Conservation (phyloP, 257 asterid genomes). For the Solanum pennellii region DNA sequence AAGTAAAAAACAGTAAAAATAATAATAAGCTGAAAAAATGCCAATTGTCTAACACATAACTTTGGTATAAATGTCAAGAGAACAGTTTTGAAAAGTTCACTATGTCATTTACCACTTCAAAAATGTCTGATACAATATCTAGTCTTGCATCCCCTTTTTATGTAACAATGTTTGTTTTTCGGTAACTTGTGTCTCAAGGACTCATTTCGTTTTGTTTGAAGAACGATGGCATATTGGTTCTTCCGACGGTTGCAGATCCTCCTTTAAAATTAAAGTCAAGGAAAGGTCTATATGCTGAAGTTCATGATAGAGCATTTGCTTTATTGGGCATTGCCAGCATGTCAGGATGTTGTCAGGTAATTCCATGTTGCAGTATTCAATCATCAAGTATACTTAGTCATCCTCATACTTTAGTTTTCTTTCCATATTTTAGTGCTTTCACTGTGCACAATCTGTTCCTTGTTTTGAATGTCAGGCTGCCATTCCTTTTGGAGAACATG, state of each 20-base stretch:
- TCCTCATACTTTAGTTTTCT: not conserved
- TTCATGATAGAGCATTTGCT: conserved; percentile 42
- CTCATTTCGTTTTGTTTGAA: conserved; percentile 10
- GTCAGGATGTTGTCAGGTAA: conserved; percentile 91
- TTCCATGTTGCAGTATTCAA: not conserved
- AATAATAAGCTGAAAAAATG: no score
- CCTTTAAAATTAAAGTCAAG: conserved; percentile 47
- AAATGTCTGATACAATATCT: not conserved
- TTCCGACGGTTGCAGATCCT: conserved; percentile 78
- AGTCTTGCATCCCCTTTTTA: not conserved
- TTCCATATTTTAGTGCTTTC: not conserved
- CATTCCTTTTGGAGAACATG: conserved; percentile 70
- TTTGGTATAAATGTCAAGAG: not conserved
- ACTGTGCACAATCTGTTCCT: not conserved
- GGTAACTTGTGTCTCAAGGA: not conserved
- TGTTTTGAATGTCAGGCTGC: conserved; percentile 36
- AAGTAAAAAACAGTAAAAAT: no score
- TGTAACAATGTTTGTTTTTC: not conserved
- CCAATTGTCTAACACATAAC: not conserved
- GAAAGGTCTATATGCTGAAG: conserved; percentile 35
- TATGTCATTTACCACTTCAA: not conserved
- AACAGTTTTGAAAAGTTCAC: not conserved
- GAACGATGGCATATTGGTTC: conserved; percentile 70
- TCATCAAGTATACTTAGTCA: not conserved
- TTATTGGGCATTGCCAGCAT: conserved; percentile 63